These are phyloP conservation scores for Candida sanyaensis DNA, from an alignment of 1,139 yeast genomes.

Conservation along the genomic window DNA sequence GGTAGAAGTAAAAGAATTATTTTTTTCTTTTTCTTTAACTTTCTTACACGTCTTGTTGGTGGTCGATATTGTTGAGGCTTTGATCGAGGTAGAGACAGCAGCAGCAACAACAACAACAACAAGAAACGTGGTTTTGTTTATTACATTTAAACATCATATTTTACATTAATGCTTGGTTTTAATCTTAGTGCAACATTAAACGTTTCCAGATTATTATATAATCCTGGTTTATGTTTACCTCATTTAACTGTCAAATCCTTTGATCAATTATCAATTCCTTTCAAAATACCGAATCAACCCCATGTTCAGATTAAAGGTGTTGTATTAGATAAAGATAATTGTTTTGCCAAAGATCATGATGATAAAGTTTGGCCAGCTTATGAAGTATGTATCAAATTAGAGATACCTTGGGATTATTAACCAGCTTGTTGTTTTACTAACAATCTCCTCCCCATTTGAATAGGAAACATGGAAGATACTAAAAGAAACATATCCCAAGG, in stretches of 20 bases:
- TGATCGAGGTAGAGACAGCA: no score
- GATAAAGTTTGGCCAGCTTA: conserved; percentile 82
- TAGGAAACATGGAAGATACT: conserved; percentile 59
- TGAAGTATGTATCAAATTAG: conserved; percentile 21
- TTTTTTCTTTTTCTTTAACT: no score
- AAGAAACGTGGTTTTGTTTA: no score
- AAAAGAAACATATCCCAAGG: conserved; percentile 58
- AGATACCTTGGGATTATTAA: no score
- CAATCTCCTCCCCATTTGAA: not conserved
- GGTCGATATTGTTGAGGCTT: no score
- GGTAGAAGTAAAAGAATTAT: no score
- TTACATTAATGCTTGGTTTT: conserved; percentile 27
- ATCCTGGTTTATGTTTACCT: conserved; percentile 73
- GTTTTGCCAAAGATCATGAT: conserved; percentile 85
- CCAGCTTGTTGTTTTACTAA: not conserved
- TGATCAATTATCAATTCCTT: conserved; percentile 55
- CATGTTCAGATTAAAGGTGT: conserved; percentile 64
- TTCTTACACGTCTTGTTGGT: no score
- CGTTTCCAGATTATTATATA: conserved; percentile 57
- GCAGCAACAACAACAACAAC: no score
- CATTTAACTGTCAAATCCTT: conserved; percentile 64
- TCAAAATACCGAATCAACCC: conserved; percentile 31
- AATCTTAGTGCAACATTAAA: conserved; percentile 78
- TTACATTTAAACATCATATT: no score
- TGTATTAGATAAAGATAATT: conserved; percentile 92